Evolutionary conservation across 331 rosid genomes (phyloP).

Genomic region (Quercus lobata): DNA sequence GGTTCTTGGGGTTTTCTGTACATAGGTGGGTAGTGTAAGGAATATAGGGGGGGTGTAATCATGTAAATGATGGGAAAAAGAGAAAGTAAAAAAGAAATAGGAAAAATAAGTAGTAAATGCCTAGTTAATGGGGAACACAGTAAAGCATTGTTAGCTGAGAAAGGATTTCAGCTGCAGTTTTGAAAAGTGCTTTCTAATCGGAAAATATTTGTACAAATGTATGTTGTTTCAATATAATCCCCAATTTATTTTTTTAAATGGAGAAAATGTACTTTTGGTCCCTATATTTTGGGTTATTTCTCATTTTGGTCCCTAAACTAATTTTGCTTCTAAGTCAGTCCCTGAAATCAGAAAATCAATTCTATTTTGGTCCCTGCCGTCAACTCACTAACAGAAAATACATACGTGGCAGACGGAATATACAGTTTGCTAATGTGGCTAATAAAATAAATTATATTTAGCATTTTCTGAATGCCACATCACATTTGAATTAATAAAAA

Average conservation of each 20-base stretch:
- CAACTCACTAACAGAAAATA: too few relatives aligned
- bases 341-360: too few relatives aligned
- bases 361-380: too few relatives aligned
- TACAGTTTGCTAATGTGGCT: too few relatives aligned
- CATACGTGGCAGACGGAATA: too few relatives aligned
- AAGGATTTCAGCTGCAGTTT: conserved; percentile 28
- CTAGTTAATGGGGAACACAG: conserved; percentile 39
- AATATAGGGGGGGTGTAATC: conserved; percentile 37
- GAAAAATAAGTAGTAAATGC: conserved; percentile 35
- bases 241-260: not conserved
- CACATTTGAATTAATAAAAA: too few relatives aligned
- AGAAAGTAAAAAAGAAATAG: conserved; percentile 51
- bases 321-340: too few relatives aligned
- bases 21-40: conserved; percentile 44
- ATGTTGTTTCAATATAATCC: not conserved
- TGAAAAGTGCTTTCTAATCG: conserved; percentile 21
- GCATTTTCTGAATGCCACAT: too few relatives aligned
- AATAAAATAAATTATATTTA: too few relatives aligned
- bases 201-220: conserved; percentile 13
- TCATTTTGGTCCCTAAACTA: too few relatives aligned
- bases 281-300: too few relatives aligned
- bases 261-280: too few relatives aligned
- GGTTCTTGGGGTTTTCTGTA: conserved; percentile 52
- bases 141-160: conserved; percentile 27
- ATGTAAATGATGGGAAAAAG: conserved; percentile 45